Evolutionary conservation across 129 eudicot species (phyloP).

Genomic region (Saussurea involucrata): DNA sequence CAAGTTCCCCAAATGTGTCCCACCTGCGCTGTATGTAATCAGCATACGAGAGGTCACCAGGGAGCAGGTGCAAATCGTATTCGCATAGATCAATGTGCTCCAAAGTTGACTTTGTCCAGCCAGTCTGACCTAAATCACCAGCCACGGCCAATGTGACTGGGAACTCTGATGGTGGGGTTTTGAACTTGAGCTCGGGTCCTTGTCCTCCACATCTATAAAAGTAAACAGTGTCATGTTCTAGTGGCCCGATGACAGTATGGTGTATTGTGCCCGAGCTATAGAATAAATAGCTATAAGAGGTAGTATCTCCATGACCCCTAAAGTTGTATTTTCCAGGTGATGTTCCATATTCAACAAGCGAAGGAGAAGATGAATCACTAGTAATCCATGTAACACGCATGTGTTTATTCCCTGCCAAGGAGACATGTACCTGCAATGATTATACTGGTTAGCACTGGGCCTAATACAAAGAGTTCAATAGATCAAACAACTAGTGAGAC

Average conservation of each 20-base stretch:
- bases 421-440: constrained; percentile 74
- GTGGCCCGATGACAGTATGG: constrained; percentile 85
- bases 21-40: constrained; percentile 70
- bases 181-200: constrained; percentile 69
- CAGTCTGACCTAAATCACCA: constrained; percentile 95
- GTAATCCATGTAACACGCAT: constrained; percentile 78
- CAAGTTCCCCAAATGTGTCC: constrained; percentile 87
- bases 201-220: constrained; percentile 83
- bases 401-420: constrained; percentile 77
- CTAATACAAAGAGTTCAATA: neutral
- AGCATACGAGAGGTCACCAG: constrained; percentile 93
- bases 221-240: constrained; percentile 61
- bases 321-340: constrained; percentile 59
- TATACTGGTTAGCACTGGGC: constrained; percentile 8
- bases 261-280: constrained; percentile 83
- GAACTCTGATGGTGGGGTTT: constrained; percentile 77
- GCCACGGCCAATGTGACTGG: constrained; percentile 88
- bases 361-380: constrained; percentile 48
- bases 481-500: neutral
- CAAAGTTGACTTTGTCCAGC: constrained; percentile 88
- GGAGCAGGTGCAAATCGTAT: constrained; percentile 80
- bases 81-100: constrained; percentile 75
- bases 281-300: constrained; percentile 54
- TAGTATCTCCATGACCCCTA: constrained; percentile 64
- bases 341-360: constrained; percentile 79